Base-by-base conservation (phyloP, 176 grass and related monocot species). In the Avena insularis region DNA sequence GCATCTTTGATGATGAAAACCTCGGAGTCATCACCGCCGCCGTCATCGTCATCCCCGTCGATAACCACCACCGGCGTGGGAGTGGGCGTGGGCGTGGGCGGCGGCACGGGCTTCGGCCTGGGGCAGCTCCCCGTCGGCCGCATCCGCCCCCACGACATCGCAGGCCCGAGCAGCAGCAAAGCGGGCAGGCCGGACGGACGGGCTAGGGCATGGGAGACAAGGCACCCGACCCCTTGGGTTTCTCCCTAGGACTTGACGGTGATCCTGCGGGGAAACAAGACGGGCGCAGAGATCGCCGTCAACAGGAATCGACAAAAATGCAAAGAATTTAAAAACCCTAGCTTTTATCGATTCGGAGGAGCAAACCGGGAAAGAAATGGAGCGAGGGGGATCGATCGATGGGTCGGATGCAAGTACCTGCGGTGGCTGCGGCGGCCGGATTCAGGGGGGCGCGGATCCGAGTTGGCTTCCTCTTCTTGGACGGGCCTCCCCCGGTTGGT, bases 1-100 rank as follows among this genome's bases (percentile, higher is more conserved):
- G 33, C 38, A 27, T 43, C 57, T 9, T 79, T 89, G 5, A 87
- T 80, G 6, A 96, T 94, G 78, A 88, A 50, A 63, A 96, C 96
- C 57, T 91, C 89, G 3, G 58, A 48, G 27, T 83, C 14, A 3
- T 13, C 51, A 6, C 40, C 71, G 1, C 10, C 19, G 19, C 25
- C 38, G 9, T 58, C 81, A 6, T 75, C 69, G 20, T 88, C 69
- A 2, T 88, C 89, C 69, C 69, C 89, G 20, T 91, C 89, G 50
- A 84, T 50, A 2, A 91, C 50, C 15, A 91, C 85, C 49, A 91
- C 85, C 1, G 67, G 48, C 9, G 48, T 23, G 20, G 89, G 29
- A 16, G 82, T 21, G 19, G 88, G 31, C 21, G 78, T 83, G 1
- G 15, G 45, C 64, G 14, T 17, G 55, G 17, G 6, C 49, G 23